These are phyloP conservation scores for Citrus cavaleriei DNA, from an alignment of 345 rosid genomes.

Conservation along the genomic window DNA sequence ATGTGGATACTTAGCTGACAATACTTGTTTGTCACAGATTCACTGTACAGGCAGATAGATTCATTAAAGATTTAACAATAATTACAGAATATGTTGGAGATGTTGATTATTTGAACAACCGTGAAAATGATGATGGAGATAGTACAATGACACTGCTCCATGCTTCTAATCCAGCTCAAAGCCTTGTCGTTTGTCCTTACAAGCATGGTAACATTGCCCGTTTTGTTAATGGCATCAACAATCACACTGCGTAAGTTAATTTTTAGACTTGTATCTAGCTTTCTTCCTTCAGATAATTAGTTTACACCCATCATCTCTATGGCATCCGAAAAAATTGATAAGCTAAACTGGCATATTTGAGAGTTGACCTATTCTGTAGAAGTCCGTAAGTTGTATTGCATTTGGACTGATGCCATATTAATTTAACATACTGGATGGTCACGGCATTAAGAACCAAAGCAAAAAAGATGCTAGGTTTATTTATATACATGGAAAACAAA, in stretches of 20 bases:
- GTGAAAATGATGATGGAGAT: constrained; percentile 86
- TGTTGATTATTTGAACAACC: constrained; percentile 76
- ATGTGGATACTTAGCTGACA: not conserved
- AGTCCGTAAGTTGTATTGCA: not conserved
- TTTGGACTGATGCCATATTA: not conserved
- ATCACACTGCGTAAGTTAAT: constrained; percentile 72
- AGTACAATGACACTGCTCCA: constrained; percentile 92
- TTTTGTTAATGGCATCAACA: constrained; percentile 91
- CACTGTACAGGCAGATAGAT: constrained; percentile 83
- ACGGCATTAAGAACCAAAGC: not conserved
- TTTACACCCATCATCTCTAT: not conserved
- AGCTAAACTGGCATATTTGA: not conserved
- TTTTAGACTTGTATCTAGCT: not conserved
- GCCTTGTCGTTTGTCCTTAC: constrained; percentile 92
- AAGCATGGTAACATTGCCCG: constrained; percentile 77
- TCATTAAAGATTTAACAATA: constrained; percentile 77
- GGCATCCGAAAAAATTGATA: not conserved
- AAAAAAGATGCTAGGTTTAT: not conserved
- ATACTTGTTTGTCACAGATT: constrained; percentile 44
- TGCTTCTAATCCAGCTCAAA: constrained; percentile 52
- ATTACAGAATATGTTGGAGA: constrained; percentile 89
- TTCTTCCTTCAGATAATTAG: not conserved
- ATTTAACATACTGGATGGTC: not conserved
- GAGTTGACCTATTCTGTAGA: not conserved
- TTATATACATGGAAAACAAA: not conserved